A percentile compares a stretch with the other conserved stretches of the same genome.
These are phyloP conservation scores for Hylodesmum podocarpum DNA, from an alignment of 306 rosid species.

Conservation along the genomic window DNA sequence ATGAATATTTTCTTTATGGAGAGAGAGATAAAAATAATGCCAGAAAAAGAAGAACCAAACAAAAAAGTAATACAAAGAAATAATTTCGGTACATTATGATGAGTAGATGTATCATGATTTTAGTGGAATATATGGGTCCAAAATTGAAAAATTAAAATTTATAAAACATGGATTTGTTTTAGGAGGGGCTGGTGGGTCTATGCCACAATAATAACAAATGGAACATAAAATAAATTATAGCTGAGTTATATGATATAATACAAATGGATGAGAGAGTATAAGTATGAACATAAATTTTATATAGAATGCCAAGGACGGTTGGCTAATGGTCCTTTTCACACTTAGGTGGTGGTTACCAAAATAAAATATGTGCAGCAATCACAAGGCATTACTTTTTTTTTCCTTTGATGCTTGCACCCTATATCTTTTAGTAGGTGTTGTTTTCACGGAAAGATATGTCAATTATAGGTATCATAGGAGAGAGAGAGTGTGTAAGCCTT, in stretches of 20 bases:
- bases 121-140: constrained; percentile 53
- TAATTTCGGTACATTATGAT: constrained; percentile 47
- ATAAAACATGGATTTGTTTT: constrained; percentile 53
- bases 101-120: constrained; percentile 50
- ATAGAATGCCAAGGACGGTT: constrained; percentile 55
- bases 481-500: neutral
- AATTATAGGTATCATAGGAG: constrained; percentile 36
- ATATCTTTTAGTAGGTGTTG: constrained; percentile 41
- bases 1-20: constrained; percentile 34
- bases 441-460: constrained; percentile 53
- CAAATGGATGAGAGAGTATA: constrained; percentile 11
- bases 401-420: constrained; percentile 38
- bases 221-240: constrained; percentile 35
- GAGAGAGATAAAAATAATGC: constrained; percentile 41
- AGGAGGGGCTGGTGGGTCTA: constrained; percentile 62
- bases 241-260: constrained; percentile 33
- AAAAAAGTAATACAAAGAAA: constrained; percentile 44
- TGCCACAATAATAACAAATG: constrained; percentile 52
- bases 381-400: constrained; percentile 43
- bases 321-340: constrained; percentile 87
- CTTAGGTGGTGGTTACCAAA: constrained; percentile 68
- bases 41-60: constrained; percentile 44
- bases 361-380: constrained; percentile 52
- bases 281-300: constrained; percentile 10
- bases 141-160: constrained; percentile 44